These are phyloP conservation scores for Lojkania enalia DNA, from an alignment of 2,329 filamentous ascomycete genomes.

Conservation along the genomic window DNA sequence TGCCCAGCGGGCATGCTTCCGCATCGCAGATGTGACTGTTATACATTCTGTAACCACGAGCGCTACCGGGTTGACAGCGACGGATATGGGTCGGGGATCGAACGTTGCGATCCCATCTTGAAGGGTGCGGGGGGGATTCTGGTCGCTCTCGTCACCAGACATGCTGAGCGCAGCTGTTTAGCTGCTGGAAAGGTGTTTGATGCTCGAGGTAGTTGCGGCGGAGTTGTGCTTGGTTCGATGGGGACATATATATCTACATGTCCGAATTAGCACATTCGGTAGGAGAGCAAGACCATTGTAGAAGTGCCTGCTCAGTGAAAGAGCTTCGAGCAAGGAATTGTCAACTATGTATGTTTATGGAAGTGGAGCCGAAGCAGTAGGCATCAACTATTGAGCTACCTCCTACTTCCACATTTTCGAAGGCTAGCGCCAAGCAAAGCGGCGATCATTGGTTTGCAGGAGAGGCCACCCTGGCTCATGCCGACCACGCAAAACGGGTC, in stretches of 20 bases:
- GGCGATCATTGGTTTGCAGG: slow-evolving; percentile 9
- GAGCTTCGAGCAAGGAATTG: slow-evolving; percentile 9
- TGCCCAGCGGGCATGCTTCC: slow-evolving; percentile 94
- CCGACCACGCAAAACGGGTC: slow-evolving; percentile 8
- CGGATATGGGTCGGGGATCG: slow-evolving; percentile 57
- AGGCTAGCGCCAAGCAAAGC: slow-evolving; percentile 9
- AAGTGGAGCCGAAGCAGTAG: slow-evolving; percentile 13
- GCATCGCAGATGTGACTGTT: slow-evolving; percentile 95
- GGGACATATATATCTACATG: slow-evolving; percentile 31
- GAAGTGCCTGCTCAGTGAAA: slow-evolving; percentile 17
- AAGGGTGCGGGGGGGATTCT: slow-evolving; percentile 25
- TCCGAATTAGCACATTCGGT: slow-evolving; percentile 27
- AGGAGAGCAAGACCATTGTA: slow-evolving; percentile 32
- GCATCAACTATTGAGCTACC: slow-evolving; percentile 21
- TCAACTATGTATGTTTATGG: slow-evolving; percentile 17
- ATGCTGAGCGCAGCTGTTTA: slow-evolving; percentile 21
- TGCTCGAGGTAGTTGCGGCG: slow-evolving; percentile 19
- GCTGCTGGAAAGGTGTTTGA: slow-evolving; percentile 12
- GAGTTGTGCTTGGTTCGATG: slow-evolving; percentile 24
- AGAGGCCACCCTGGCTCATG: slow-evolving; percentile 15
- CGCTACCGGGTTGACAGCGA: slow-evolving; percentile 87
- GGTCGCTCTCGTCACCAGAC: slow-evolving; percentile 33
- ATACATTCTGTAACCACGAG: slow-evolving; percentile 98
- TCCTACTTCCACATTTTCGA: slow-evolving; percentile 9
- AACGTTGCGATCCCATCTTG: slow-evolving; percentile 27